Evolutionary conservation across 176 grass and related monocot genomes (phyloP), one percentile per base, ranked within the genome.

Genomic region (Secale cereale): DNA sequence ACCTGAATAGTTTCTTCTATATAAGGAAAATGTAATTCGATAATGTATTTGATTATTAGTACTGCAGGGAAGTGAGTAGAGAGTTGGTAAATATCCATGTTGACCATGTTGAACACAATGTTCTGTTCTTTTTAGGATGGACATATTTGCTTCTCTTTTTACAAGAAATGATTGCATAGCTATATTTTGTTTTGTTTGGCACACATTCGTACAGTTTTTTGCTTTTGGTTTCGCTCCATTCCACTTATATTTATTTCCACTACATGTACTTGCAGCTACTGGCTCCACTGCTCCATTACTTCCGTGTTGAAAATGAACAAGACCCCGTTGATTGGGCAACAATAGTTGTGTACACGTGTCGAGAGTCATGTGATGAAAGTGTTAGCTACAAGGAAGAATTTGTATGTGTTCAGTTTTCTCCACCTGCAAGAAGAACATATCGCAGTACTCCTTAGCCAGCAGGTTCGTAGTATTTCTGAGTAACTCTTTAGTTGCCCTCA

Each of bases 291-390:
- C 87, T 98, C 62, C 93, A 92, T 87, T 93, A 90, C 79, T 90
- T 98, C 74, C 80, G 62, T 46, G 93, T 98, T 62, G 79, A 78
- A 83, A 98, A 98, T 68, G 83, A 95, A 79, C 77, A 69, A 13
- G 88, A 93, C 33, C 95, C 95, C 35, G 87, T 98, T 80, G 95
- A 95, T 78, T 98, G 95, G 95, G 91, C 82, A 85, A 95, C 93
- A 80, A 89, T 95, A 82, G 87, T 59, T 56, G 83, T 95, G 28
- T 95, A 90, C 63, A 93, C 95, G 82, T 98, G 95, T 65, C 85
- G 28, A 65, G 91, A 76, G 43, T 93, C 95, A 36, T 95, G 95
- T 56, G 87, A 93, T 85, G 70, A 86, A 83, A 92, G 73, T 80
- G 61, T 85, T 76, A 80, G 79, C 67, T 95, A 95, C 80, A 98